A percentile compares a stretch with the other conserved stretches of the same genome.
phyloP scores from a whole-genome alignment of 169 alveolate species.

The Plasmodium vivax region DNA sequence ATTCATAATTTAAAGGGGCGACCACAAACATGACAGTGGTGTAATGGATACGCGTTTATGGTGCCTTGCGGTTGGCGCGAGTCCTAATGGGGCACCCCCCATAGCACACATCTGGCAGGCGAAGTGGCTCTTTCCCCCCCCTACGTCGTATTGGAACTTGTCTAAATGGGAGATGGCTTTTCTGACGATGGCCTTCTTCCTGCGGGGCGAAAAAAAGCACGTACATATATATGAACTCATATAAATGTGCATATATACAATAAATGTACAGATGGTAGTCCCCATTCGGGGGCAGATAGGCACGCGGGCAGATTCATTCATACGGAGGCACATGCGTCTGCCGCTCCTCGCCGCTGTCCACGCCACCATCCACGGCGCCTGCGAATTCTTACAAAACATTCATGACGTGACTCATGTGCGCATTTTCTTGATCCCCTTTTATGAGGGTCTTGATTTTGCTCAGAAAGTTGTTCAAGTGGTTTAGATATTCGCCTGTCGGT shows the following conservation, averaged over 20 bases:
- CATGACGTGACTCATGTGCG: conserved; percentile 12
- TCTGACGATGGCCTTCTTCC: conserved; percentile 39
- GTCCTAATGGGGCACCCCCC: not conserved
- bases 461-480: conserved; percentile 18
- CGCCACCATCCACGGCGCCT: not conserved
- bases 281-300: not conserved
- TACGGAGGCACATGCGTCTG: not conserved
- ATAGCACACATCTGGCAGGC: not conserved
- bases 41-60: not conserved
- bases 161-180: conserved; percentile 44
- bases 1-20: not conserved
- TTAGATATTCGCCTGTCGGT: conserved; percentile 37
- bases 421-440: conserved; percentile 37
- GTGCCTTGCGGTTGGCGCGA: not conserved
- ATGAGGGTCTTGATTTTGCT: conserved; percentile 53
- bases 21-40: not conserved
- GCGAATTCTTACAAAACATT: conserved; percentile 26
- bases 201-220: not conserved
- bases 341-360: not conserved
- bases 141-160: conserved; percentile 68
- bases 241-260: not conserved
- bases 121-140: not conserved
- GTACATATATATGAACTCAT: too few relatives aligned
- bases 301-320: not conserved
- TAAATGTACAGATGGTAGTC: not conserved